Evolutionary conservation across 2,329 filamentous ascomycete species (phyloP).

Genomic region (Monosporascus sp.): DNA sequence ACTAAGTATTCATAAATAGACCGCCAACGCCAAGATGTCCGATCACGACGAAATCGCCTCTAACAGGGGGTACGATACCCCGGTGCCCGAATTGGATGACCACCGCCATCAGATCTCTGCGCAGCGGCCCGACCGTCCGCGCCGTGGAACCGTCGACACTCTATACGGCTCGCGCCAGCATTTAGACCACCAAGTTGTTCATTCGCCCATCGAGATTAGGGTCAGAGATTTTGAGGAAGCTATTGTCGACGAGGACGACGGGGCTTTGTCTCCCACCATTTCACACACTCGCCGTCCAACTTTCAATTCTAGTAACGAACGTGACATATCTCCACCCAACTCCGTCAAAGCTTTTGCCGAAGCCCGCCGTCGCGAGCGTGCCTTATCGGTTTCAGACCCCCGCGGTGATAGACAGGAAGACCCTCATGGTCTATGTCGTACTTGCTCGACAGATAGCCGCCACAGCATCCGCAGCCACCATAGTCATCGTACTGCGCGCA

Average conservation of each 20-base stretch:
- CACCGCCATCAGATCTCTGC: constrained; percentile 66
- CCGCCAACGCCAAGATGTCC: constrained; percentile 57
- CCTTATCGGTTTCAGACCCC: constrained; percentile 50
- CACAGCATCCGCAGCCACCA: constrained; percentile 55
- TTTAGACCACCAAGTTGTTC: constrained; percentile 33
- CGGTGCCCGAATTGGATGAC: constrained; percentile 79
- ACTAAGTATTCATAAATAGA: constrained; percentile 3
- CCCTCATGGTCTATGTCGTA: constrained; percentile 59
- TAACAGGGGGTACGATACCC: constrained; percentile 64
- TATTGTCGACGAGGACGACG: constrained; percentile 68
- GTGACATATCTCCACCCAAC: constrained; percentile 84
- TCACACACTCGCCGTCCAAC: constrained; percentile 50
- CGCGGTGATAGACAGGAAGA: constrained; percentile 34
- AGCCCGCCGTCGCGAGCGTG: constrained; percentile 78
- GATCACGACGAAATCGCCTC: constrained; percentile 56
- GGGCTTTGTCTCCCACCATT: constrained; percentile 36
- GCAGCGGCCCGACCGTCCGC: constrained; percentile 54
- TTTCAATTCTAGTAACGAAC: constrained; percentile 50
- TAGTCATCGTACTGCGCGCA: constrained; percentile 32
- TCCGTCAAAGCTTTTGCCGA: constrained; percentile 97
- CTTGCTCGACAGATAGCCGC: constrained; percentile 64
- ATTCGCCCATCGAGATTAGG: constrained; percentile 34
- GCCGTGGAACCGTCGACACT: constrained; percentile 71
- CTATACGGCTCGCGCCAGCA: constrained; percentile 51
- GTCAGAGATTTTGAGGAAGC: constrained; percentile 85